Base-by-base conservation (phyloP, 164 flowering plant species). In the Magnolia sinica region DNA sequence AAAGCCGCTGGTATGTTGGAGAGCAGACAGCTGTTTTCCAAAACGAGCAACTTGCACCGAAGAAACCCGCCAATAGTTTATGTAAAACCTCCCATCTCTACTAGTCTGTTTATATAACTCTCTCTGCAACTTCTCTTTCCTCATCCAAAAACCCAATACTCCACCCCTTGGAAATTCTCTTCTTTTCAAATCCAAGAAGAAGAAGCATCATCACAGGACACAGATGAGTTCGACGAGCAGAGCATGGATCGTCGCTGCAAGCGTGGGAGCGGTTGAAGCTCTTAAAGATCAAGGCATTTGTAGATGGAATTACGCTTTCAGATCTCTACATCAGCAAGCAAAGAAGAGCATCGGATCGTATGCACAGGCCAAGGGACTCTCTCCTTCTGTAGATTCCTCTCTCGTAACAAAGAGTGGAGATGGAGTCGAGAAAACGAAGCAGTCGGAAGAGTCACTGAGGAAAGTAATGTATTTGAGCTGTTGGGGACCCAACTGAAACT, bases 261-360 rank as follows among this genome's bases (percentile, higher is more conserved):
- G 77, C 29, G 64, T 79, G 8, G 84, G 74, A 74, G 78, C 29
- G 0, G 78, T 79, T n/a, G 80, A 79, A 52, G 80, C 31, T 2
- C 59, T 82, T 70, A 79, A 77, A 61, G 82, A 76, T 73, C 84
- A 82, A 50, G 82, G 84, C 8, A 19, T 74, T 13, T 64, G 77
- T 59, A 73, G 79, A 64, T 77, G 82, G 84, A 82, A 75, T 63
- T 45, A 72, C n/a, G 22, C 76, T 76, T 27, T 83, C 22, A 24
- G 81, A 22, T 78, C 67, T 1, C 45, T 77, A 2, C 76, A 74
- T 23, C 82, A 76, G 45, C 79, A 75, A 4, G 76, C 51, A 8
- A 70, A 63, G 76, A 82, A 31, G 65, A 72, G 51, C 64, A 18
- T 65, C 45, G 49, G 77, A 59, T 76, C 78, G 1, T 45, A 66